Conservation (phyloP, 768 basidiomycete genomes). For the Tulasnella sp. region DNA sequence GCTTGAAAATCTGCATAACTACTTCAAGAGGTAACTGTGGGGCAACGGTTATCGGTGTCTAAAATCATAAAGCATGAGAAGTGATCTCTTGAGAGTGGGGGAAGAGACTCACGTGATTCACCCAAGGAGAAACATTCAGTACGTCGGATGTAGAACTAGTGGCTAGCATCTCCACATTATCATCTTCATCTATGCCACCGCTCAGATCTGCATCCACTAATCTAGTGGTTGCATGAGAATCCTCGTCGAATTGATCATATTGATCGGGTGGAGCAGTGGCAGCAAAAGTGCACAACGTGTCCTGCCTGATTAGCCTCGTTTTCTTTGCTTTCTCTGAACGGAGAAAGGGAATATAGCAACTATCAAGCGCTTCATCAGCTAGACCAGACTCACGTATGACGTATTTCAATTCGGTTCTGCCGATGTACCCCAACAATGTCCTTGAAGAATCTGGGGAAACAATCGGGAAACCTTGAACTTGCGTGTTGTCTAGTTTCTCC, state of each 20-base stretch:
- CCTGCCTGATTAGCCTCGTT: conserved; percentile 43
- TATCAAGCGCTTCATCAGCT: background rate
- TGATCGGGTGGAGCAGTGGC: conserved; percentile 25
- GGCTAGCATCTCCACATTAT: conserved; percentile 44
- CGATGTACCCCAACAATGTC: conserved; percentile 76
- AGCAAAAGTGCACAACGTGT: conserved; percentile 63
- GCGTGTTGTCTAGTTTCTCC: conserved; percentile 50
- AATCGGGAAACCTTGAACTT: conserved; percentile 87
- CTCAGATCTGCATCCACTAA: background rate
- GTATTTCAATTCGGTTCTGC: conserved; percentile 69
- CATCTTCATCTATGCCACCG: conserved; percentile 52
- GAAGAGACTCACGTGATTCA: conserved; percentile 65
- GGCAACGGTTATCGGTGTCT: conserved; percentile 92
- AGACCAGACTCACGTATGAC: conserved; percentile 53
- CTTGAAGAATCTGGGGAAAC: conserved; percentile 46
- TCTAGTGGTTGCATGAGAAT: background rate
- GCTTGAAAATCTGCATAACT: conserved; percentile 93
- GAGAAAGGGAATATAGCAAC: background rate
- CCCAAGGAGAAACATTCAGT: conserved; percentile 62
- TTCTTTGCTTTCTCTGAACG: conserved; percentile 49
- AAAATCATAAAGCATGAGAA: conserved; percentile 1
- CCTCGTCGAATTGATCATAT: background rate
- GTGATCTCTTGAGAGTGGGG: too few relatives aligned
- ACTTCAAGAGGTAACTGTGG: conserved; percentile 89
- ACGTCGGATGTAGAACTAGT: conserved; percentile 20